A percentile compares a stretch with the other conserved stretches of the same genome.
Conservation (phyloP, 2,329 filamentous ascomycete species). For the Diaporthe longicolla region DNA sequence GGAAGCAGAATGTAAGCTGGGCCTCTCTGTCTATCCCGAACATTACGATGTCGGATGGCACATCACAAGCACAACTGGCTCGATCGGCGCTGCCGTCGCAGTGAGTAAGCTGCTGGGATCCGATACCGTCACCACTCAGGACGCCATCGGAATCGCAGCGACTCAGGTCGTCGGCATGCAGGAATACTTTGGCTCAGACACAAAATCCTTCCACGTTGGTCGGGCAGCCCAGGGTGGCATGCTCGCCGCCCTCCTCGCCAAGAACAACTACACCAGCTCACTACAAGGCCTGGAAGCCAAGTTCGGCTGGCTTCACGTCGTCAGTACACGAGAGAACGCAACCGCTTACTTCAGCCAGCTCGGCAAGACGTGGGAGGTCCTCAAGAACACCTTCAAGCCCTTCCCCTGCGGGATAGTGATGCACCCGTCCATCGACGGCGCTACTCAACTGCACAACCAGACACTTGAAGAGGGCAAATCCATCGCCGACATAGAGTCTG, state of each 20-base stretch:
- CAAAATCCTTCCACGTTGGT: slow-evolving; percentile 68
- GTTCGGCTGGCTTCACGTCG: slow-evolving; percentile 67
- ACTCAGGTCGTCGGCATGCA: slow-evolving; percentile 67
- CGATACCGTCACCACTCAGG: slow-evolving; percentile 55
- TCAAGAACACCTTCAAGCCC: slow-evolving; percentile 69
- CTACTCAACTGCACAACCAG: slow-evolving; percentile 59
- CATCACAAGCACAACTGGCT: slow-evolving; percentile 66
- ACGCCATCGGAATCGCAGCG: slow-evolving; percentile 67
- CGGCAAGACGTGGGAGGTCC: slow-evolving; percentile 62
- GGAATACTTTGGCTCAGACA: slow-evolving; percentile 69
- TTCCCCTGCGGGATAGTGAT: slow-evolving; percentile 71
- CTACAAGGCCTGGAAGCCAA: slow-evolving; percentile 63
- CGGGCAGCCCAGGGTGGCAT: slow-evolving; percentile 67
- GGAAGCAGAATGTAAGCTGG: slow-evolving; percentile 67
- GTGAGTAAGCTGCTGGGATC: slow-evolving; percentile 63
- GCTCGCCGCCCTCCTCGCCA: slow-evolving; percentile 55
- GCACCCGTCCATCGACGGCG: slow-evolving; percentile 68
- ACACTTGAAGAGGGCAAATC: slow-evolving; percentile 48
- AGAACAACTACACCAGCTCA: slow-evolving; percentile 64
- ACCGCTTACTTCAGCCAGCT: slow-evolving; percentile 13
- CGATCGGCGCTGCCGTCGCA: slow-evolving; percentile 66
- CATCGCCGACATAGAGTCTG: slow-evolving; percentile 53
- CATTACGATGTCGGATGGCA: slow-evolving; percentile 71
- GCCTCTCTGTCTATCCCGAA: slow-evolving; percentile 65
- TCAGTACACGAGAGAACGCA: slow-evolving; percentile 53